Evolutionary conservation across 2,329 filamentous ascomycete species (phyloP).

Genomic region (Blastomyces silverae): DNA sequence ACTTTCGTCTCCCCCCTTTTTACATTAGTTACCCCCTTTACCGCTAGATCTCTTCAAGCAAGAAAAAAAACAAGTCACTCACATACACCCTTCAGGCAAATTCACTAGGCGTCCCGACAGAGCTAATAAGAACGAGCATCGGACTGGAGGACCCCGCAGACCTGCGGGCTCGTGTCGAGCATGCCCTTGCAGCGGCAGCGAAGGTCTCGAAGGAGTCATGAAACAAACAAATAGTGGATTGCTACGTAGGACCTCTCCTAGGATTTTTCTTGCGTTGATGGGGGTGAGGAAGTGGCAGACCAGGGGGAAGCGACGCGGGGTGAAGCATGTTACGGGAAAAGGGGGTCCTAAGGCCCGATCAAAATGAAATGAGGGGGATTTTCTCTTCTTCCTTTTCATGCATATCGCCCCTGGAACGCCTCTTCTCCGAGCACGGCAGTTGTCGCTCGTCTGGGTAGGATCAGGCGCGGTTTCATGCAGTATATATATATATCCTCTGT

Average conservation of each 20-base stretch:
- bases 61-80: neutral
- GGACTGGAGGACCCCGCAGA: slow-evolving; percentile 72
- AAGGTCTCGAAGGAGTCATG: slow-evolving; percentile 9
- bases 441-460: neutral
- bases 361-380: neutral
- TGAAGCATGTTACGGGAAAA: neutral
- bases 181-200: slow-evolving; percentile 59
- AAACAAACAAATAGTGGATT: neutral
- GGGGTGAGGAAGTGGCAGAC: neutral
- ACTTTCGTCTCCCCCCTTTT: neutral
- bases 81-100: slow-evolving; percentile 47
- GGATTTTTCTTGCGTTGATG: neutral
- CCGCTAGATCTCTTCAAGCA: neutral
- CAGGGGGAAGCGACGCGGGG: neutral
- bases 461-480: neutral
- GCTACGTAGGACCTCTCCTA: neutral
- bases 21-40: too few relatives aligned
- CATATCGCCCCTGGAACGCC: neutral
- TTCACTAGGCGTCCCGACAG: slow-evolving; percentile 68
- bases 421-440: neutral
- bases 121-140: slow-evolving; percentile 79
- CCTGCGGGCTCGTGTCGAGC: slow-evolving; percentile 57
- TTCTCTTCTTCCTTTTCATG: neutral
- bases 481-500: neutral
- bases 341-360: neutral